These are phyloP conservation scores for Usnea hakonensis DNA, from an alignment of 495 filamentous ascomycete genomes.

Conservation along the genomic window DNA sequence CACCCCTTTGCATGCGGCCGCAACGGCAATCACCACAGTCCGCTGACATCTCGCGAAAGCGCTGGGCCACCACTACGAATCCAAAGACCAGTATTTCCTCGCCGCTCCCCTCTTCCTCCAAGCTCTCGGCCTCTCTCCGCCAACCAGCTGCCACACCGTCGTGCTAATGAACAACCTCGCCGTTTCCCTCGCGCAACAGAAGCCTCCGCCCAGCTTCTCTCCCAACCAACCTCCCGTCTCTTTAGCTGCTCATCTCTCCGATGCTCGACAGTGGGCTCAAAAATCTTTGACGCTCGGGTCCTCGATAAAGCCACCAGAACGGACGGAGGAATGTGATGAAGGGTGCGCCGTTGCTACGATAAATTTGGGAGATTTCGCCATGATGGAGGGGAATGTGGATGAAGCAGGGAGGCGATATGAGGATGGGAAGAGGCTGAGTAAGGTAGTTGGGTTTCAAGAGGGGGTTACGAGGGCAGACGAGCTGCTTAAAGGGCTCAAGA, in stretches of 20 bases:
- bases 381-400: slow-evolving; percentile 54
- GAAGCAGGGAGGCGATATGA: slow-evolving; percentile 56
- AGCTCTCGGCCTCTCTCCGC: slow-evolving; percentile 54
- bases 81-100: slow-evolving; percentile 61
- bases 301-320: slow-evolving; percentile 47
- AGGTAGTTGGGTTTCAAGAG: slow-evolving; percentile 54
- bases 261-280: slow-evolving; percentile 61
- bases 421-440: slow-evolving; percentile 56
- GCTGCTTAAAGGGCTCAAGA: slow-evolving; percentile 44
- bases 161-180: slow-evolving; percentile 45
- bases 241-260: slow-evolving; percentile 8
- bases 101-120: slow-evolving; percentile 85
- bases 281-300: slow-evolving; percentile 59
- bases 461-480: slow-evolving; percentile 54
- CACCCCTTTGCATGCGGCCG: neutral
- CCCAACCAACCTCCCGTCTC: slow-evolving; percentile 14
- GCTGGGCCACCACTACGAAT: slow-evolving; percentile 64
- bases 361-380: slow-evolving; percentile 77
- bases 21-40: neutral
- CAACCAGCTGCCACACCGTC: slow-evolving; percentile 60
- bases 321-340: slow-evolving; percentile 75
- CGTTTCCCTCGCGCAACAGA: slow-evolving; percentile 22
- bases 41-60: slow-evolving; percentile 28
- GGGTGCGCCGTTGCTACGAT: slow-evolving; percentile 76
- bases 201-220: slow-evolving; percentile 11